phyloP scores from a whole-genome alignment of 768 basidiomycete species.

The Rhizopogon roseolus region DNA sequence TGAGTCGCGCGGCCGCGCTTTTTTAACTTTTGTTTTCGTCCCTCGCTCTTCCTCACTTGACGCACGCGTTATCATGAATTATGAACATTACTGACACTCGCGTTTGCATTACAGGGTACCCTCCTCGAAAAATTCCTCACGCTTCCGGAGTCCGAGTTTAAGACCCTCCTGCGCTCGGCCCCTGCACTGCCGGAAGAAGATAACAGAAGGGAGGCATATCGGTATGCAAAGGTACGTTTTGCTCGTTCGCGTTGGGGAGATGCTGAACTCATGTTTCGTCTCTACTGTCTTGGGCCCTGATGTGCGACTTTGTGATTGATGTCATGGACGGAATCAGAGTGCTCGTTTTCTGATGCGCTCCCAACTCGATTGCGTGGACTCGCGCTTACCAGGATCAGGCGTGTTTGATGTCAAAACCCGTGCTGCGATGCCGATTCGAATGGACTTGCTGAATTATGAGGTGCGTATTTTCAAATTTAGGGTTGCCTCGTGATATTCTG shows the following conservation, averaged over 20 bases:
- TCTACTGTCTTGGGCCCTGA: neutral
- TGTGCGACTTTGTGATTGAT: neutral
- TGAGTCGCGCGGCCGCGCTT: slow-evolving; percentile 22
- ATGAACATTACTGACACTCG: neutral
- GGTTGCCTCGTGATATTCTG: neutral
- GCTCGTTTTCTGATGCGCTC: slow-evolving; percentile 81
- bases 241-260: slow-evolving; percentile 30
- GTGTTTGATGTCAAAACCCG: slow-evolving; percentile 97
- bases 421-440: slow-evolving; percentile 76
- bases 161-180: slow-evolving; percentile 40
- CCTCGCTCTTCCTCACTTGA: neutral
- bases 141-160: slow-evolving; percentile 57
- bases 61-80: neutral
- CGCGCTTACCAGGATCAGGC: slow-evolving; percentile 79
- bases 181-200: slow-evolving; percentile 18
- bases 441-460: slow-evolving; percentile 81
- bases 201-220: slow-evolving; percentile 66
- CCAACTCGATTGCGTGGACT: slow-evolving; percentile 85
- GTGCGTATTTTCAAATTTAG: slow-evolving; percentile 27
- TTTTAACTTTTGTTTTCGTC: neutral
- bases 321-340: slow-evolving; percentile 21
- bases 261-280: too few relatives aligned
- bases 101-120: slow-evolving; percentile 53
- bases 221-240: slow-evolving; percentile 69
- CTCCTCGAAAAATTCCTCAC: slow-evolving; percentile 89